A percentile compares a stretch with the other conserved stretches of the same genome.
Evolutionary conservation across 2,329 filamentous ascomycete genomes (phyloP).

Genomic region (Ceratocystis alfenasii): DNA sequence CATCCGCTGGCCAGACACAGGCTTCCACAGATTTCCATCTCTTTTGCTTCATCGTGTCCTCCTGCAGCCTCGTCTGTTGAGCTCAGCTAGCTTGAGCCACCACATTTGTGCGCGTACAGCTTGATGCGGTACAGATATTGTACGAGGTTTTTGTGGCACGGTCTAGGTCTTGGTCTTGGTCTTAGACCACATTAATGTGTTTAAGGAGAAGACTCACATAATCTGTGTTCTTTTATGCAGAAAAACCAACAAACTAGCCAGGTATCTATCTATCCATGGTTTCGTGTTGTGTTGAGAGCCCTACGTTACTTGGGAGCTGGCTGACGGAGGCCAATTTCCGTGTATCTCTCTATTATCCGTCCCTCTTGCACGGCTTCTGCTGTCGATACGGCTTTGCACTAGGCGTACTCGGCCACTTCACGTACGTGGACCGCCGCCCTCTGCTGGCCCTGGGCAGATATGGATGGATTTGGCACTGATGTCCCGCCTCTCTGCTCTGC

Average conservation of each 20-base stretch:
- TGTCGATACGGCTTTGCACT: neutral
- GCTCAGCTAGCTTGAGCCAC: neutral
- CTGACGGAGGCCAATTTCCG: neutral
- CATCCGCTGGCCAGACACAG: neutral
- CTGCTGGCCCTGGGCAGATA: neutral
- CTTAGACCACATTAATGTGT: neutral
- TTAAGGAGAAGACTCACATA: neutral
- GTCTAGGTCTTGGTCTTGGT: neutral
- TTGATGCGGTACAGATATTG: slow-evolving; percentile 5
- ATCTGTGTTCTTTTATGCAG: slow-evolving; percentile 5
- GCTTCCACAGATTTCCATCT: neutral
- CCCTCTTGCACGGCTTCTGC: neutral
- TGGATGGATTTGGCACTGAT: neutral
- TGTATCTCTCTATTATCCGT: neutral
- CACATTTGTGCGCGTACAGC: neutral
- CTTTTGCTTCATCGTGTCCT: slow-evolving; percentile 3
- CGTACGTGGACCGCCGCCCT: neutral
- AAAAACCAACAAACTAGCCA: neutral
- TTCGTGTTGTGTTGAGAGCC: neutral
- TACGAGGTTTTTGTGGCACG: slow-evolving; percentile 5
- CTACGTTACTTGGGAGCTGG: neutral
- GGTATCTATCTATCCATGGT: neutral
- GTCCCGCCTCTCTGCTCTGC: neutral
- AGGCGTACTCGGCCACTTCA: too few species aligned
- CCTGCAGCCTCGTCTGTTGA: neutral